A percentile compares a stretch with the other conserved stretches of the same genome.
phyloP scores from a whole-genome alignment of 208 protist genomes.

The Herpetomonas tarakana region DNA sequence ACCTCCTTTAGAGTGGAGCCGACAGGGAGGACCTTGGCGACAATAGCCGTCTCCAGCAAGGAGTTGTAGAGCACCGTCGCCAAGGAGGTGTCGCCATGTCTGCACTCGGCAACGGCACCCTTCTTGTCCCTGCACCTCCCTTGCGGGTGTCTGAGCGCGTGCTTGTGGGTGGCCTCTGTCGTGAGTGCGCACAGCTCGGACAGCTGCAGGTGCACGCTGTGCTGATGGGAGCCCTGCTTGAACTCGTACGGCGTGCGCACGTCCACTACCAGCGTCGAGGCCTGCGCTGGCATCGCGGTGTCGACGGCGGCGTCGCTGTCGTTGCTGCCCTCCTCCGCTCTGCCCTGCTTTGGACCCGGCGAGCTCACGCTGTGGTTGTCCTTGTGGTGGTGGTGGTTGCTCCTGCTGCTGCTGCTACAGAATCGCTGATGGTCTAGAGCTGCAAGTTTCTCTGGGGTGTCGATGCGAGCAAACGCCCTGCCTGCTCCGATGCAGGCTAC shows the following conservation, averaged over 20 bases:
- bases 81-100: too few species aligned
- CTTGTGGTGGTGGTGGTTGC: too few species aligned
- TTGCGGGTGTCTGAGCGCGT: conserved; percentile 15
- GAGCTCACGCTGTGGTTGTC: too few species aligned
- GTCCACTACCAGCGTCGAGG: conserved; percentile 48
- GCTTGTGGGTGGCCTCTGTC: conserved; percentile 30
- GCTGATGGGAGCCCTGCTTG: conserved; percentile 73
- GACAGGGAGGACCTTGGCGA: conserved; percentile 11
- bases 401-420: too few species aligned
- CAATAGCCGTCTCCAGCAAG: neutral
- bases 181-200: conserved; percentile 55
- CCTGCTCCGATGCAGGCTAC: too few species aligned
- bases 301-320: conserved; percentile 12
- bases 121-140: neutral
- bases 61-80: neutral
- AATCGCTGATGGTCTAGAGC: neutral
- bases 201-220: conserved; percentile 59
- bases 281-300: conserved; percentile 18
- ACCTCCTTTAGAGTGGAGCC: conserved; percentile 16
- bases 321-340: conserved; percentile 8
- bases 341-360: too few species aligned
- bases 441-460: conserved; percentile 8
- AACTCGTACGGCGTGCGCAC: conserved; percentile 82
- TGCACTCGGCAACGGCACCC: neutral
- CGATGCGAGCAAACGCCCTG: conserved; percentile 6